Evolutionary conservation across 2,329 filamentous ascomycete species (phyloP).

Genomic region (Madurella fahalii): DNA sequence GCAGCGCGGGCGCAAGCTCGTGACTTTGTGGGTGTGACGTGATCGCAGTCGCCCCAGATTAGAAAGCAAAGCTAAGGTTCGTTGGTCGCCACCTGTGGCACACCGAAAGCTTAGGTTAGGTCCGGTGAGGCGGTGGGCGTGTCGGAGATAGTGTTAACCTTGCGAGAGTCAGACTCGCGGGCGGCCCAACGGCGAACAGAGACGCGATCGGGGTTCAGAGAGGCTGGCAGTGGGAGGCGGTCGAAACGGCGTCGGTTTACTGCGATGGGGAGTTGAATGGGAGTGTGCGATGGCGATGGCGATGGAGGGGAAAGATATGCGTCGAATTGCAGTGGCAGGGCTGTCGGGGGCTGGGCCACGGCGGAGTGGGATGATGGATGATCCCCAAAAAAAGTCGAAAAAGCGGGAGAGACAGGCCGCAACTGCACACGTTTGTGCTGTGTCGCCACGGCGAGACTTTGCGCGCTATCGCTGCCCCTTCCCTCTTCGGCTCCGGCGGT

Average conservation of each 20-base stretch:
- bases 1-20: neutral
- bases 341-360: constrained; percentile 15
- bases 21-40: constrained; percentile 2
- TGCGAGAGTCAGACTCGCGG: constrained; percentile 1
- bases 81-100: constrained; percentile 23
- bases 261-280: neutral
- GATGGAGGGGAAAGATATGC: constrained; percentile 7
- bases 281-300: neutral
- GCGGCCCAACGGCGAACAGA: neutral
- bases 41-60: neutral
- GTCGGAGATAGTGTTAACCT: constrained; percentile 3
- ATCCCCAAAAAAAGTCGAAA: neutral
- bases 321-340: constrained; percentile 16
- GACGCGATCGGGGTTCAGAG: constrained; percentile 4
- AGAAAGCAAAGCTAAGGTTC: constrained; percentile 3
- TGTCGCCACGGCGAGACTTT: neutral
- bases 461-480: constrained; percentile 12
- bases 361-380: constrained; percentile 10
- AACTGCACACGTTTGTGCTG: neutral
- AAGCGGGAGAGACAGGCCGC: constrained; percentile 2
- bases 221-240: neutral
- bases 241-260: neutral
- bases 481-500: constrained; percentile 13
- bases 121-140: constrained; percentile 14
- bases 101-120: constrained; percentile 19